Conservation (phyloP, 257 asterid genomes). For the Nicotiana paniculata region DNA sequence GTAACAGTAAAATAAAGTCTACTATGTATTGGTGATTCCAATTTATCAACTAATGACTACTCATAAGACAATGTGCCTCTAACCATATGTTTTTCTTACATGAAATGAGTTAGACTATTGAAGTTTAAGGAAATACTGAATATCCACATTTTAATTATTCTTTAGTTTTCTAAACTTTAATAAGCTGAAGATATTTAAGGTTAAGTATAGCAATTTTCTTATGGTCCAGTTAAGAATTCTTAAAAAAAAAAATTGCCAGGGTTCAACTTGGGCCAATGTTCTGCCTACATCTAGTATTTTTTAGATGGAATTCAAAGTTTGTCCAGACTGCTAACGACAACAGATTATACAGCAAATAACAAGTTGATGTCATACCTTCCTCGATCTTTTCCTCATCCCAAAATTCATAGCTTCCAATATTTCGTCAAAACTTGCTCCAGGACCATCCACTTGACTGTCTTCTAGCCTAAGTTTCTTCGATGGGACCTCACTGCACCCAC, state of each 20-base stretch:
- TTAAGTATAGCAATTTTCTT: neutral
- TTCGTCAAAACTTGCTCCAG: constrained; percentile 59
- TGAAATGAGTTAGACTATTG: neutral
- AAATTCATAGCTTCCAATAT: constrained; percentile 68
- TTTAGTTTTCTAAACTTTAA: neutral
- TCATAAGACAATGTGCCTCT: neutral
- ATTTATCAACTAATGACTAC: neutral
- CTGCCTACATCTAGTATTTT: neutral
- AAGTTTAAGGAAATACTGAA: neutral
- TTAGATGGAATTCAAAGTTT: neutral
- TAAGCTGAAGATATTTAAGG: neutral
- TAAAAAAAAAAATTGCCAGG: neutral
- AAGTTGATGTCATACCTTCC: constrained; percentile 40
- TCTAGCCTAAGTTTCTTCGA: constrained; percentile 54
- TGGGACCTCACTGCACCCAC: constrained; percentile 32
- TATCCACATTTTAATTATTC: neutral
- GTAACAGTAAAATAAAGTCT: neutral
- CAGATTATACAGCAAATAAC: constrained; percentile 5
- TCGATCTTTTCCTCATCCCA: constrained; percentile 55
- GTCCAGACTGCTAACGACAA: neutral
- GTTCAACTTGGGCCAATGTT: neutral
- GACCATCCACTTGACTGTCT: constrained; percentile 34
- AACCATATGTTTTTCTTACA: neutral
- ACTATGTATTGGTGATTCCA: neutral
- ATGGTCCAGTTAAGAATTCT: neutral